These are phyloP conservation scores for Sporothrix sp. DNA, from an alignment of 2,329 filamentous ascomycete species.

Conservation along the genomic window DNA sequence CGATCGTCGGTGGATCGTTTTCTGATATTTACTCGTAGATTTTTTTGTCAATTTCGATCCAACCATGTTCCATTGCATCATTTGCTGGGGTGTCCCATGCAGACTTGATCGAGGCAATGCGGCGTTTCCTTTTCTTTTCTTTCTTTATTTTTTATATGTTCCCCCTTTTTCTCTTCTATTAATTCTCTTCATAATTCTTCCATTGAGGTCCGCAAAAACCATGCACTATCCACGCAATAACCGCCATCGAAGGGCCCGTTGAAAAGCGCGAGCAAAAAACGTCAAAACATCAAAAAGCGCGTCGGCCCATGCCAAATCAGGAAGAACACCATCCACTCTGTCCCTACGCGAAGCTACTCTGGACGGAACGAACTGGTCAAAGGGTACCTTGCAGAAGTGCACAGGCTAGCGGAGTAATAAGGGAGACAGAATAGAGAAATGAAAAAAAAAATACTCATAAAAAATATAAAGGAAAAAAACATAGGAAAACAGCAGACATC, in stretches of 20 bases:
- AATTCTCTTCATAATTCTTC: not conserved
- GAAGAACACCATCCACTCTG: not conserved
- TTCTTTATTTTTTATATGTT: not conserved
- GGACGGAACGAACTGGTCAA: slow-evolving; percentile 5
- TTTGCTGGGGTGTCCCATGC: not conserved
- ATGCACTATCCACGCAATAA: not conserved
- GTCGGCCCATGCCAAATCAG: slow-evolving; percentile 2
- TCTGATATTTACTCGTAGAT: no score
- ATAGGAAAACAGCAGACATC: not conserved
- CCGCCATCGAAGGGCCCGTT: not conserved
- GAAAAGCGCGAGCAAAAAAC: not conserved
- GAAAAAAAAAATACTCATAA: not conserved
- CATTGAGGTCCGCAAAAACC: not conserved
- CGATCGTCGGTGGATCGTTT: not conserved
- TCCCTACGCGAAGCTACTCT: slow-evolving; percentile 7
- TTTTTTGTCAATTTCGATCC: slow-evolving; percentile 5
- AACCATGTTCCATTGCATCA: not conserved
- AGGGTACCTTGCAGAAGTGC: slow-evolving; percentile 8
- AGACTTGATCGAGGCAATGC: no score
- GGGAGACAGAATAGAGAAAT: slow-evolving; percentile 1
- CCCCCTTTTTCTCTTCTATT: not conserved
- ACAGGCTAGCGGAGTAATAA: not conserved
- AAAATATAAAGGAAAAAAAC: not conserved
- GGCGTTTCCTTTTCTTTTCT: not conserved
- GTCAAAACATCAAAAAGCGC: not conserved